These are phyloP conservation scores for Spergularia bocconei DNA, from an alignment of 148 eudicot genomes.

Conservation along the genomic window DNA sequence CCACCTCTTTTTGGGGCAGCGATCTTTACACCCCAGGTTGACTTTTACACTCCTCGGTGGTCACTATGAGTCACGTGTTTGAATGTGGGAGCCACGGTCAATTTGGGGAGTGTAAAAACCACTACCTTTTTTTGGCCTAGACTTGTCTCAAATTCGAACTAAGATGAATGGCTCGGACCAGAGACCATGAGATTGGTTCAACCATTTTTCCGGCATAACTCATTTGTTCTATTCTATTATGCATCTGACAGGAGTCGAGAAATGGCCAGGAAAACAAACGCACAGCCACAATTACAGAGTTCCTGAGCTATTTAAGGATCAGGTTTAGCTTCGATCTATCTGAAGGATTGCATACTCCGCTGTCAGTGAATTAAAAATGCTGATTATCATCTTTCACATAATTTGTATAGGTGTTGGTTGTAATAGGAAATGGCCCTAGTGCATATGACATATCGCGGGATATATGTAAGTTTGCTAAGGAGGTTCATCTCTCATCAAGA, in stretches of 20 bases:
- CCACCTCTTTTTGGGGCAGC: no score
- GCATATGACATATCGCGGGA: constrained; percentile 51
- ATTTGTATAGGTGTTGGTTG: constrained; percentile 48
- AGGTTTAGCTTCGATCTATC: constrained; percentile 25
- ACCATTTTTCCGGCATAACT: no score
- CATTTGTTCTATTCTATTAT: neutral
- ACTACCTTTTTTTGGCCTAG: no score
- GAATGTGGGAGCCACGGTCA: no score
- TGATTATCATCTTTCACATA: neutral
- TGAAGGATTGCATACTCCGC: neutral
- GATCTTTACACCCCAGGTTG: no score
- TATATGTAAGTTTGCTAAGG: constrained; percentile 47
- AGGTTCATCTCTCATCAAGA: constrained; percentile 72
- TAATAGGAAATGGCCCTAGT: constrained; percentile 60
- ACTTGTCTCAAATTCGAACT: no score
- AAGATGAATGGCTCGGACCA: no score
- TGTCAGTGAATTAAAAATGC: no score
- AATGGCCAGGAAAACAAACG: constrained; percentile 61
- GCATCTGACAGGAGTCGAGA: constrained; percentile 42
- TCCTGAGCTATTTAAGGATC: constrained; percentile 49
- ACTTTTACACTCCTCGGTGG: no score
- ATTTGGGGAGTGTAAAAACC: no score
- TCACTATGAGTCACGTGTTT: no score
- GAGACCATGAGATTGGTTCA: no score
- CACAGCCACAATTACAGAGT: constrained; percentile 76